Conservation (phyloP, 2,329 filamentous ascomycete genomes). For the Nemania abortiva region DNA sequence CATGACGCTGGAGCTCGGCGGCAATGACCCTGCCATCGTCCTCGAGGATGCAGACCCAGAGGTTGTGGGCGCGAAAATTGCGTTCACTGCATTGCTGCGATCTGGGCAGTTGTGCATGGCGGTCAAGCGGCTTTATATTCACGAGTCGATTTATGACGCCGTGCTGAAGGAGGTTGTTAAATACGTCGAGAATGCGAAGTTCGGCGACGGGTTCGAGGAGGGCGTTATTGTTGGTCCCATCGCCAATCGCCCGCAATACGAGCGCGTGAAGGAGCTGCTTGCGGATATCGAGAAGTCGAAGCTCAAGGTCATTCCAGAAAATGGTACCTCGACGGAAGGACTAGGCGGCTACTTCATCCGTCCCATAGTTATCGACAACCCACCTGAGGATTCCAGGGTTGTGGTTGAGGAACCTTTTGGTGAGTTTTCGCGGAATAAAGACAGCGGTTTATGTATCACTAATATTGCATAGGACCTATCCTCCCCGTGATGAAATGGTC, state of each 20-base stretch:
- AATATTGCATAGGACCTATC: conserved; percentile 53
- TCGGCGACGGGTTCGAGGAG: conserved; percentile 28
- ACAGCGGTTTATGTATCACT: background rate
- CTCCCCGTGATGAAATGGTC: conserved; percentile 58
- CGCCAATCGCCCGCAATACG: conserved; percentile 44
- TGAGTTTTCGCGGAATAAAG: conserved; percentile 15
- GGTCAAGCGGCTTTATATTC: conserved; percentile 68
- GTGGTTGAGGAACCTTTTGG: conserved; percentile 47
- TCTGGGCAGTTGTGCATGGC: conserved; percentile 65
- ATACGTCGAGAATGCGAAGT: conserved; percentile 34
- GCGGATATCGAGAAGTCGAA: conserved; percentile 41
- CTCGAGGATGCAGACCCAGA: conserved; percentile 65
- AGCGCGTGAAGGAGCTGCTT: conserved; percentile 45
- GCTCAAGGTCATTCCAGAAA: conserved; percentile 37
- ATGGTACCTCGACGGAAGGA: conserved; percentile 7
- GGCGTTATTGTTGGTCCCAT: conserved; percentile 39
- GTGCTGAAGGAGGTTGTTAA: conserved; percentile 60
- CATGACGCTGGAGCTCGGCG: conserved; percentile 71
- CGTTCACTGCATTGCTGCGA: conserved; percentile 58
- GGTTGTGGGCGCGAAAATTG: conserved; percentile 44
- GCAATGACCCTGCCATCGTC: conserved; percentile 72
- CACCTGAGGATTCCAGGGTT: conserved; percentile 42
- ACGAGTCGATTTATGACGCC: conserved; percentile 61
- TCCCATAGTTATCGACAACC: conserved; percentile 45
- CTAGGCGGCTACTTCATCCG: conserved; percentile 40